Conservation (phyloP, 495 filamentous ascomycete genomes). For the Ramalina intermedia region DNA sequence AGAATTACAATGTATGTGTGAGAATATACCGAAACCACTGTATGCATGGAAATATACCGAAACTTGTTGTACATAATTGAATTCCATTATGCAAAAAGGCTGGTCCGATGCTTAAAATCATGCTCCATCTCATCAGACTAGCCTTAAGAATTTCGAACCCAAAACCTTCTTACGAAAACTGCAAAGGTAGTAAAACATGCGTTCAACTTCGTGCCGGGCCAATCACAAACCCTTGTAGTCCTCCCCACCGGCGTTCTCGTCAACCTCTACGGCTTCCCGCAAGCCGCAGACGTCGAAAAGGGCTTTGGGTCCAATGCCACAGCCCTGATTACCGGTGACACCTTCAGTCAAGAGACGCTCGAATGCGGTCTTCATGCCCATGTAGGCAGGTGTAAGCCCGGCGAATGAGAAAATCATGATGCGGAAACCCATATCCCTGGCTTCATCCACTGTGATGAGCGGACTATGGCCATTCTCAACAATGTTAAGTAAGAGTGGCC, state of each 20-base stretch:
- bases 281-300: slow-evolving; percentile 47
- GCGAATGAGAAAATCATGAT: slow-evolving; percentile 50
- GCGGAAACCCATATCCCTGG: slow-evolving; percentile 44
- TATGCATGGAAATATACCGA: no score
- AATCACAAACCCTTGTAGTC: slow-evolving; percentile 25
- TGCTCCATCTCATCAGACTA: no score
- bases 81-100: no score
- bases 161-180: no score
- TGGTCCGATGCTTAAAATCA: no score
- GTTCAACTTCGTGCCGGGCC: no score
- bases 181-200: slow-evolving; percentile 13
- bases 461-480: slow-evolving; percentile 48
- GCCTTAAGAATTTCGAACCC: no score
- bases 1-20: no score
- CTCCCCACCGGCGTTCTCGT: slow-evolving; percentile 38
- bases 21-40: no score
- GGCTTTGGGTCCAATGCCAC: slow-evolving; percentile 30
- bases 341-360: slow-evolving; percentile 34
- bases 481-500: slow-evolving; percentile 49
- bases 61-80: no score
- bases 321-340: slow-evolving; percentile 28
- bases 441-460: slow-evolving; percentile 39
- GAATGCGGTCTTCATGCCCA: slow-evolving; percentile 32
- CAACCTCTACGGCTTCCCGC: slow-evolving; percentile 40
- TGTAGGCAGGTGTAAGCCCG: slow-evolving; percentile 34